These are phyloP conservation scores for Durotheca rogersii DNA, from an alignment of 495 filamentous ascomycete species.

Conservation along the genomic window DNA sequence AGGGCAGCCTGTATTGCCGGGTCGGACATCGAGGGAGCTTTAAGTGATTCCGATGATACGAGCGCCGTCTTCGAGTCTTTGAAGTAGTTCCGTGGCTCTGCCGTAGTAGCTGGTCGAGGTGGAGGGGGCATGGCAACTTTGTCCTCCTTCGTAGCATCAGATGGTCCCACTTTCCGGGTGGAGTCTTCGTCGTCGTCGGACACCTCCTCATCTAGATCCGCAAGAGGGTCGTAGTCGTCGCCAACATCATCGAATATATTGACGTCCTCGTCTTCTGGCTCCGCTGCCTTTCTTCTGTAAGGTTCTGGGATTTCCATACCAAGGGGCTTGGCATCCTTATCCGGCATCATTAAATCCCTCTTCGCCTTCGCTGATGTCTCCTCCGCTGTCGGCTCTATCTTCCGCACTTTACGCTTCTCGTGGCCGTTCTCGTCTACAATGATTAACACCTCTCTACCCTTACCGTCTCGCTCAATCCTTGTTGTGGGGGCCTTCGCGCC, in stretches of 20 bases:
- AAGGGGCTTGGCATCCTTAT: constrained; percentile 63
- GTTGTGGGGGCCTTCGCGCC: constrained; percentile 63
- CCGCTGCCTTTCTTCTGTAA: constrained; percentile 49
- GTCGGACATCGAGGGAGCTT: constrained; percentile 63
- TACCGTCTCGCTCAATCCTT: constrained; percentile 72
- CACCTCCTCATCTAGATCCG: constrained; percentile 61
- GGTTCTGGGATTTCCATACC: constrained; percentile 77
- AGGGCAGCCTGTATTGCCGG: constrained; percentile 80
- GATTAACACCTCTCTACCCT: constrained; percentile 79
- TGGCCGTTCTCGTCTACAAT: constrained; percentile 85
- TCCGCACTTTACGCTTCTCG: constrained; percentile 80
- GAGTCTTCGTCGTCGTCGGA: constrained; percentile 50
- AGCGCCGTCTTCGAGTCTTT: constrained; percentile 49
- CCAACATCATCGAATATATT: constrained; percentile 89
- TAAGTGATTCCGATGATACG: constrained; percentile 46
- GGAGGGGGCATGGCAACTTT: constrained; percentile 46
- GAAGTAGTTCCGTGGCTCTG: constrained; percentile 61
- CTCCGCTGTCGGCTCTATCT: constrained; percentile 40
- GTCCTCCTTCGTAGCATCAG: constrained; percentile 29
- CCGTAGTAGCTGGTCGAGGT: constrained; percentile 34
- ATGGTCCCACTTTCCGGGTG: constrained; percentile 38
- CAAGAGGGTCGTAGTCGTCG: constrained; percentile 85
- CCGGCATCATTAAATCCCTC: constrained; percentile 60
- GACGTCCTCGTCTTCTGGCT: constrained; percentile 61
- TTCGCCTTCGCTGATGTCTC: constrained; percentile 41